These are phyloP conservation scores for Leucosporidium yakuticum DNA, from an alignment of 768 basidiomycete species.

Conservation along the genomic window DNA sequence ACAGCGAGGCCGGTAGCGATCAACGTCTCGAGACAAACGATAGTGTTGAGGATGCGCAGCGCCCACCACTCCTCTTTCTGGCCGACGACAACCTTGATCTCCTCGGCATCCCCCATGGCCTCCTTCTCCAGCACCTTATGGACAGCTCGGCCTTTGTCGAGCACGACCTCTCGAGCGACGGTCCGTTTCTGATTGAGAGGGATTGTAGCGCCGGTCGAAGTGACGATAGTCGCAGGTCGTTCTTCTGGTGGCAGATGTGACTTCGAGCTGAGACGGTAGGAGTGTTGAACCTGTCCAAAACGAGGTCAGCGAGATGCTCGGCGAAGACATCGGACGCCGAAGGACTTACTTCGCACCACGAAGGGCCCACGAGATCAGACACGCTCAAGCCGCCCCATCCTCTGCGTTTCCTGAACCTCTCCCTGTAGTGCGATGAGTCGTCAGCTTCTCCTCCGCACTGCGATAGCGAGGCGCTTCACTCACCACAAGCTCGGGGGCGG, in stretches of 20 bases:
- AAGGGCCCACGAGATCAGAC: conserved; percentile 13
- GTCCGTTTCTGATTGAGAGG: conserved; percentile 51
- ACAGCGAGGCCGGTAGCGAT: conserved; percentile 16
- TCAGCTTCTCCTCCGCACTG: neutral
- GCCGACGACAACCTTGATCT: conserved; percentile 51
- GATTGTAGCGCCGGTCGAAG: conserved; percentile 12
- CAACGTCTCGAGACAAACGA: conserved; percentile 59
- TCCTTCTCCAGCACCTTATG: conserved; percentile 74
- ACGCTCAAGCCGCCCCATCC: conserved; percentile 22
- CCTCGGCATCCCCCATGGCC: conserved; percentile 52
- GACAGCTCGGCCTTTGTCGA: conserved; percentile 61
- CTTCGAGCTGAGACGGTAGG: conserved; percentile 30
- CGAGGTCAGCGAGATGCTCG: neutral
- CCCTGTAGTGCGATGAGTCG: neutral
- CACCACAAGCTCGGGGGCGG: conserved; percentile 6
- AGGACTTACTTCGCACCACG: conserved; percentile 24
- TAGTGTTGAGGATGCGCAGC: conserved; percentile 66
- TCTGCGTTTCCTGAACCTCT: conserved; percentile 13
- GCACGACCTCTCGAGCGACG: conserved; percentile 52
- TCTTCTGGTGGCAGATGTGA: conserved; percentile 12
- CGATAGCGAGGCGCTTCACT: neutral
- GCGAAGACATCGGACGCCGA: too few relatives aligned
- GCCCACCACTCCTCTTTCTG: conserved; percentile 71
- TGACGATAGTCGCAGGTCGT: conserved; percentile 11
- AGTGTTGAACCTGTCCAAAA: conserved; percentile 10